These are phyloP conservation scores for Furcasterigmium furcatum DNA, from an alignment of 2,329 filamentous ascomycete genomes.

Conservation along the genomic window DNA sequence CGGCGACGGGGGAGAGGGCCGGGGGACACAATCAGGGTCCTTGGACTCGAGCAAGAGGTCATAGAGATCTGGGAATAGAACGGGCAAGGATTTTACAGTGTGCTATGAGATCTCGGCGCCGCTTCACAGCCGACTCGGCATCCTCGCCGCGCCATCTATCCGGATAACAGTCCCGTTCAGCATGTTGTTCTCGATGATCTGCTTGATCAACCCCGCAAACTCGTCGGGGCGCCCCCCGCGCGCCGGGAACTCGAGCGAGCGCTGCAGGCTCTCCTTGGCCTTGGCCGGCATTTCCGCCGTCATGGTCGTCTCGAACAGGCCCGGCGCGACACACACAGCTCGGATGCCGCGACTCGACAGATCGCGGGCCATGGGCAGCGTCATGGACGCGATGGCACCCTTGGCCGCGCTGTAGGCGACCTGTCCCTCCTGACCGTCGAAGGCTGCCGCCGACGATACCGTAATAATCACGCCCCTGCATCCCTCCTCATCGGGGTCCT, in stretches of 20 bases:
- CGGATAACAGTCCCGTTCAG: conserved; percentile 70
- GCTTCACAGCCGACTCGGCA: conserved; percentile 65
- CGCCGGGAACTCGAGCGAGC: conserved; percentile 71
- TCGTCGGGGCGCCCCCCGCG: conserved; percentile 64
- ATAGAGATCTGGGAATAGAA: too few species aligned
- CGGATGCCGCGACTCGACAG: conserved; percentile 77
- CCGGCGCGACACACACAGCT: conserved; percentile 85
- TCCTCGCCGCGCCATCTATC: conserved; percentile 70
- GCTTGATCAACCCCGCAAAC: conserved; percentile 63
- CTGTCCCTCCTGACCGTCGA: conserved; percentile 84
- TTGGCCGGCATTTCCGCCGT: conserved; percentile 69
- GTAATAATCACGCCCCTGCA: conserved; percentile 76
- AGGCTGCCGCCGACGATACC: conserved; percentile 74
- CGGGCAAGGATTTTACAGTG: too few species aligned
- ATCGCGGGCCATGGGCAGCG: conserved; percentile 81
- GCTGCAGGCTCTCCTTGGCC: conserved; percentile 59
- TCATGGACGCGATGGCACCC: conserved; percentile 79
- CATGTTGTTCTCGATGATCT: conserved; percentile 71
- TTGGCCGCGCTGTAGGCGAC: conserved; percentile 86
- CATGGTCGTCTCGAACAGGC: conserved; percentile 93
- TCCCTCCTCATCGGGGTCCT: conserved; percentile 48
- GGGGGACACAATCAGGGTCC: too few species aligned
- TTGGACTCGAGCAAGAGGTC: too few species aligned
- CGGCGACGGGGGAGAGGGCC: too few species aligned
- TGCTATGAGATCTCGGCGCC: too few species aligned